A percentile compares a stretch with the other conserved stretches of the same genome.
Conservation (phyloP, 1,284 basidiomycete genomes). For the Acaromyces ingoldii region DNA sequence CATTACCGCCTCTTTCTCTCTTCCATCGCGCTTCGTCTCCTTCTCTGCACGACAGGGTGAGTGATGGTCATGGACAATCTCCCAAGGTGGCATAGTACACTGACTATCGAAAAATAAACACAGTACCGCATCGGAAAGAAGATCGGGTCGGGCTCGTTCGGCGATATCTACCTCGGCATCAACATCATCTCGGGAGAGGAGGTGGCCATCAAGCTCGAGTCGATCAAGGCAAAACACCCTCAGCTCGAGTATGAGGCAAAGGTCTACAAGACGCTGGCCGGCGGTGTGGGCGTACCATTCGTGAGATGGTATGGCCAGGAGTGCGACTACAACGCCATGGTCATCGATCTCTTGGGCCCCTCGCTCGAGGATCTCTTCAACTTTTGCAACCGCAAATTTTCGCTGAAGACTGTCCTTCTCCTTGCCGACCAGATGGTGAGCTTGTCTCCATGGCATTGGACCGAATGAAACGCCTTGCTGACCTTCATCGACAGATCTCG, state of each 20-base stretch:
- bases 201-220: slow-evolving; percentile 99
- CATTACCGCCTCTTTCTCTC: not conserved
- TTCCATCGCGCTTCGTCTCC: not conserved
- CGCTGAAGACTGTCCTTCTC: slow-evolving; percentile 90
- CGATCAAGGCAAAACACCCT: slow-evolving; percentile 99
- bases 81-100: no score
- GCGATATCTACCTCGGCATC: slow-evolving; percentile 99
- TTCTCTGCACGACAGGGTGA: not conserved
- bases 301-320: slow-evolving; percentile 98
- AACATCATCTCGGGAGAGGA: slow-evolving; percentile 99
- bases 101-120: no score
- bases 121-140: slow-evolving; percentile 87
- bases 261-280: slow-evolving; percentile 74
- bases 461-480: not conserved
- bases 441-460: slow-evolving; percentile 14
- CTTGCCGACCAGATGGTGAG: slow-evolving; percentile 92
- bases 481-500: slow-evolving; percentile 66
- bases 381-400: slow-evolving; percentile 98
- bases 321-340: slow-evolving; percentile 99
- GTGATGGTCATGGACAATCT: no score
- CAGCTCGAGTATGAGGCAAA: slow-evolving; percentile 89
- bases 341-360: slow-evolving; percentile 92
- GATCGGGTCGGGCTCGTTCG: slow-evolving; percentile 98
- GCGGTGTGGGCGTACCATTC: slow-evolving; percentile 96
- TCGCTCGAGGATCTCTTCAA: slow-evolving; percentile 99